phyloP scores from a whole-genome alignment of 2,329 filamentous ascomycete genomes.

The Stachybotrys chlorohalonatus region DNA sequence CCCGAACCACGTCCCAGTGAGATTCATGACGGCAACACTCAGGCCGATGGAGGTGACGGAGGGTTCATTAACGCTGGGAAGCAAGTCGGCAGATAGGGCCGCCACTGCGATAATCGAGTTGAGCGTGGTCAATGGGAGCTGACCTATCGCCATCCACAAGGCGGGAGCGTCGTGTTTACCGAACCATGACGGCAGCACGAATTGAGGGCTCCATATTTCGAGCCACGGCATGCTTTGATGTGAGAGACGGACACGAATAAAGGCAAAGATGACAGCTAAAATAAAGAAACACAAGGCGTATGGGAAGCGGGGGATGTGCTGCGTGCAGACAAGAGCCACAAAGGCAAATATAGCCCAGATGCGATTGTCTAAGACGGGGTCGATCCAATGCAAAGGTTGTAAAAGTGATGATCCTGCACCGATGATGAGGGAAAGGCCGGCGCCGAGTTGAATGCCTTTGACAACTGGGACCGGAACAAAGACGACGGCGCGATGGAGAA shows the following conservation, averaged over 20 bases:
- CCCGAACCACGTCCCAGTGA: slow-evolving; percentile 82
- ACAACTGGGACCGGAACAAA: slow-evolving; percentile 78
- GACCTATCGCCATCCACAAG: slow-evolving; percentile 62
- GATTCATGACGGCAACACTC: slow-evolving; percentile 77
- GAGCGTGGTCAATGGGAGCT: slow-evolving; percentile 82
- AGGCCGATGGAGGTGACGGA: slow-evolving; percentile 69
- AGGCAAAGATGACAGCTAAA: slow-evolving; percentile 58
- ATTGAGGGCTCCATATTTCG: slow-evolving; percentile 50
- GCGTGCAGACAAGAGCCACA: slow-evolving; percentile 58
- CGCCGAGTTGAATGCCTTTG: slow-evolving; percentile 91
- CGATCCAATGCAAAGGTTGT: slow-evolving; percentile 57
- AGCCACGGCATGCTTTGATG: slow-evolving; percentile 38
- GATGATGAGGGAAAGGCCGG: slow-evolving; percentile 73
- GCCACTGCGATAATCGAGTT: slow-evolving; percentile 88
- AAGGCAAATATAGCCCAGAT: slow-evolving; percentile 71
- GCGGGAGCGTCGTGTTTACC: slow-evolving; percentile 19
- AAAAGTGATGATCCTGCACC: slow-evolving; percentile 65
- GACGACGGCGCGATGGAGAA: slow-evolving; percentile 65
- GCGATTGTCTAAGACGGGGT: slow-evolving; percentile 66
- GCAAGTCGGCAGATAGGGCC: slow-evolving; percentile 67
- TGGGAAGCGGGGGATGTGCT: slow-evolving; percentile 58
- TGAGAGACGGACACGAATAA: slow-evolving; percentile 24
- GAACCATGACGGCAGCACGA: slow-evolving; percentile 26
- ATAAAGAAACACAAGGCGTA: slow-evolving; percentile 69
- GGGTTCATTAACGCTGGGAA: slow-evolving; percentile 59